phyloP scores from a whole-genome alignment of 1,284 basidiomycete genomes.

The Peniophora sp. region DNA sequence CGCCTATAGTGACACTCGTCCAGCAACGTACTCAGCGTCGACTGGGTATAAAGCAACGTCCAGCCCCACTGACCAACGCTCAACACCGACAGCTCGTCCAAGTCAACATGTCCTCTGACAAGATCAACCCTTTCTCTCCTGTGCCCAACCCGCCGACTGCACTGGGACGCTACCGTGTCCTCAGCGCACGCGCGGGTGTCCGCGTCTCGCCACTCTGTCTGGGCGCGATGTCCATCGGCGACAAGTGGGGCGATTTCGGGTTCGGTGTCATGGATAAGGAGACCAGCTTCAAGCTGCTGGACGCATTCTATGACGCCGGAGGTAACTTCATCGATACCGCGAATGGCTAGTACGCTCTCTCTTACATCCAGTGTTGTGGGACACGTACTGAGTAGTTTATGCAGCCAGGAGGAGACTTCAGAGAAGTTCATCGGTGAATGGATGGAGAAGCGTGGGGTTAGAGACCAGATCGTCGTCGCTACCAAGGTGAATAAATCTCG shows the following conservation, averaged over 20 bases:
- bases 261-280: constrained; percentile 37
- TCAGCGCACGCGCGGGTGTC: constrained; percentile 35
- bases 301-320: constrained; percentile 38
- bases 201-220: constrained; percentile 44
- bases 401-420: constrained; percentile 39
- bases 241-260: constrained; percentile 29
- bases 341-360: constrained; percentile 33
- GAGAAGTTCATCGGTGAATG: constrained; percentile 54
- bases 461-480: constrained; percentile 48
- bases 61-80: no score
- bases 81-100: no score
- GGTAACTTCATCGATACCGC: constrained; percentile 54
- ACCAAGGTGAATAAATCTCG: constrained; percentile 34
- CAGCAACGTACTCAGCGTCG: no score
- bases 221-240: constrained; percentile 44
- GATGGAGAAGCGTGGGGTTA: constrained; percentile 38
- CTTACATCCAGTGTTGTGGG: not conserved
- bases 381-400: not conserved
- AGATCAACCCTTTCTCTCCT: no score
- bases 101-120: no score
- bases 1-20: no score
- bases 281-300: constrained; percentile 38
- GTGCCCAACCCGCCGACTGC: constrained; percentile 15
- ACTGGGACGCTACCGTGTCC: constrained; percentile 34
- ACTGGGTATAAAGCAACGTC: no score